phyloP scores from a whole-genome alignment of 2,329 filamentous ascomycete genomes.

The Pestalotiopsis fici region DNA sequence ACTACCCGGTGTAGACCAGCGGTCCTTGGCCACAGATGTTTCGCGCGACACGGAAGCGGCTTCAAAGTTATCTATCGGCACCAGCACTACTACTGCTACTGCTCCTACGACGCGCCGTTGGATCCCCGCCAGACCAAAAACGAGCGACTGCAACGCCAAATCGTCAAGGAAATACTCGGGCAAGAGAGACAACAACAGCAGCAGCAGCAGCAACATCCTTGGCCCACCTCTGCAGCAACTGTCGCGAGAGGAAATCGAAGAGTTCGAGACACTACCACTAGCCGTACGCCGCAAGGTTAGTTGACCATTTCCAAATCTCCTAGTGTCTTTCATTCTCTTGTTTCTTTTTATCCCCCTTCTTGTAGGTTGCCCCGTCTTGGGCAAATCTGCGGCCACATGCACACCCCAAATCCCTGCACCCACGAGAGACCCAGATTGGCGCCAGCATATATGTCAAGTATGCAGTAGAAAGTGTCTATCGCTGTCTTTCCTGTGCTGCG shows the following conservation, averaged over 20 bases:
- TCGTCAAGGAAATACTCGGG: neutral
- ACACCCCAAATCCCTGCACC: neutral
- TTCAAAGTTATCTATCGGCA: neutral
- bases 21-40: conserved; percentile 9
- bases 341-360: conserved; percentile 4
- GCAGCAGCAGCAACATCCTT: neutral
- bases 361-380: neutral
- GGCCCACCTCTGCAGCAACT: conserved; percentile 20
- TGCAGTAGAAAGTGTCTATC: neutral
- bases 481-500: neutral
- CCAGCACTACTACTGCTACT: neutral
- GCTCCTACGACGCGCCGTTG: neutral
- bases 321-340: conserved; percentile 9
- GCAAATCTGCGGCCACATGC: neutral
- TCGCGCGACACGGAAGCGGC: neutral
- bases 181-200: neutral
- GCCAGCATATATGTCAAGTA: neutral
- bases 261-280: conserved; percentile 50
- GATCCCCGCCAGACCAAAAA: conserved; percentile 3
- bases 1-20: conserved; percentile 2
- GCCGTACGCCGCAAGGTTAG: conserved; percentile 54
- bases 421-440: neutral
- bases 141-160: neutral
- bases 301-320: neutral
- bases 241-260: conserved; percentile 39